Evolutionary conservation across 805 yeast species (phyloP), one percentile per base, ranked within the genome.

Genomic region (Candida glaebosa): DNA sequence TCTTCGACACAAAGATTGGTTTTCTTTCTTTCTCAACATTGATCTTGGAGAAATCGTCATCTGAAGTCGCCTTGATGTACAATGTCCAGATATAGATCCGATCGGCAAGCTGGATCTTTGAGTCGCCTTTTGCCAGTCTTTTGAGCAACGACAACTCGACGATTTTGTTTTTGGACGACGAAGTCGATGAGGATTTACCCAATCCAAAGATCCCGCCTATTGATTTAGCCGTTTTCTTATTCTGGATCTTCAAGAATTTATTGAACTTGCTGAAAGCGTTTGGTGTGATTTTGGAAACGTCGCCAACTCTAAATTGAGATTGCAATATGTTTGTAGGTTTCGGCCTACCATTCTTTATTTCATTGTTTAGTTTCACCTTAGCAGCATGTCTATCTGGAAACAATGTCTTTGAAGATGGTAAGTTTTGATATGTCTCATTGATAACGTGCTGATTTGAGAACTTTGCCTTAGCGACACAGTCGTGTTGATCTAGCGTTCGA

Each of bases 311-410:
- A 38, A 58, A 58, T 43, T 45, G 55, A 5, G 38, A 35, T 17
- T 44, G 39, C 7, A 56, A 25, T 5, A 63, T 59, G 7, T 46
- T 57, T 17, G 63, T 57, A 3, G 65, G 64, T 41, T 45, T 47
- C 2, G 53, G 49, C 2, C 34, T 19, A 10, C 48, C 17, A 9
- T 26, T 42, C 2, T 44, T 39, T 22, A 56, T 46, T 47, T 44
- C 53, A 28, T 47, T 42, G 31, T 70, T 65, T 1, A 77, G 62
- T 25, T 58, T 57, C 34, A 51, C 47, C 45, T 71, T 58, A 43
- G 71, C 70, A 38, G 64, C 56, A n/a, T 62, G 60, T 42, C 80
- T 58, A 49, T 77, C 75, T 0, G 83, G 82, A 47, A 81, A 81
- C 7, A 75, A 57, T 12, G 73, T 61, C 2, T 73, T 63, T 0